Evolutionary conservation across 306 rosid genomes (phyloP).

Genomic region (Prunus mira): DNA sequence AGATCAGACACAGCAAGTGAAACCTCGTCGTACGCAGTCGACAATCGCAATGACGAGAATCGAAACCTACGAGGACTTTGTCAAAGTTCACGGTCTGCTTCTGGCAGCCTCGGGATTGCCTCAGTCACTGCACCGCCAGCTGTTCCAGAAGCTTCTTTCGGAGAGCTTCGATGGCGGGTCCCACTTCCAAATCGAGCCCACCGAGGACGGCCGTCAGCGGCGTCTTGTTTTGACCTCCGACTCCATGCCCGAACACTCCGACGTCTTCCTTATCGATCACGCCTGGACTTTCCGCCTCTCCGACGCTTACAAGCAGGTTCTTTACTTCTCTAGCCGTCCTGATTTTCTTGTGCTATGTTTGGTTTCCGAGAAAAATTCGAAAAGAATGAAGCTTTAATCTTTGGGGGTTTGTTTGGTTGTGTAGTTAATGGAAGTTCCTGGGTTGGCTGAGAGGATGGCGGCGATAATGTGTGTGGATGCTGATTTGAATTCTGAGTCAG

Average conservation of each 20-base stretch:
- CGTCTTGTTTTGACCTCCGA: constrained; percentile 63
- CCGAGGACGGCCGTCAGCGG: constrained; percentile 53
- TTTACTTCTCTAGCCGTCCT: not conserved
- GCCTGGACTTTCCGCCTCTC: constrained; percentile 98
- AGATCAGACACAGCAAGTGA: not conserved
- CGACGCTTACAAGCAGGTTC: constrained; percentile 83
- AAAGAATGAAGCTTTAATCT: not conserved
- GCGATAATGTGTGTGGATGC: constrained; percentile 76
- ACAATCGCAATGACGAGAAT: constrained; percentile 47
- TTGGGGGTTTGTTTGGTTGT: constrained; percentile 9
- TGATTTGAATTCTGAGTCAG: constrained; percentile 43
- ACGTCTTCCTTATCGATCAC: constrained; percentile 84
- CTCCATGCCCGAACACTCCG: constrained; percentile 48
- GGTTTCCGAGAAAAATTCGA: not conserved
- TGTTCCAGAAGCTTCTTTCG: constrained; percentile 64
- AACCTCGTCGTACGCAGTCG: not conserved
- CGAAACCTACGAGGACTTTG: constrained; percentile 68
- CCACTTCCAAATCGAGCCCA: constrained; percentile 69
- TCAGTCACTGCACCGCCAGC: constrained; percentile 46
- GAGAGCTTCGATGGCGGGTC: constrained; percentile 82
- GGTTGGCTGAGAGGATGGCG: constrained; percentile 88
- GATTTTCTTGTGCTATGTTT: not conserved
- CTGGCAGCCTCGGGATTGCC: constrained; percentile 77
- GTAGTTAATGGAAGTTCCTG: constrained; percentile 75
- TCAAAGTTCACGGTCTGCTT: constrained; percentile 61